Base-by-base conservation (phyloP, 805 yeast genomes). In the Yamadazyma philogaea region DNA sequence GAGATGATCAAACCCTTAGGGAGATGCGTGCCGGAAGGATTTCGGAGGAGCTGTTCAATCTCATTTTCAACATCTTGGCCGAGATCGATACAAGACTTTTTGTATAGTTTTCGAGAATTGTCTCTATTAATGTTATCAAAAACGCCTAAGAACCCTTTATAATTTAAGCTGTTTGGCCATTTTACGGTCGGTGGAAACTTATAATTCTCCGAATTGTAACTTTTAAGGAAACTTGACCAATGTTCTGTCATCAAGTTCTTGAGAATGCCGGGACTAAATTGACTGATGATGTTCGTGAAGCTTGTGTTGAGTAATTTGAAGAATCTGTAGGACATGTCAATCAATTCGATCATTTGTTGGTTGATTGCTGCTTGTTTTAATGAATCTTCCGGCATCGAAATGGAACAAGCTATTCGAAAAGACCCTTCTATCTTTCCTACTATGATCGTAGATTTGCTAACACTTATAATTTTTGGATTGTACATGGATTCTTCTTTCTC, bases 121-220 rank as follows among this genome's bases (percentile, higher is more conserved):
- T 34, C 34, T 33, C 18, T 21, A 20, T 35, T 21, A 8, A 35
- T 8, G 20, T 33, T 4, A 3, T 59, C 57, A 6, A 66, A 42
- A 34, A 64, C 49, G 2, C 68, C 70, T 21, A 69, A 50, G 30
- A 67, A 59, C 4, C 75, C 75, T 30, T 49, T 51, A 44, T 60
- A 59, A 47, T 68, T 68, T 30, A 66, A 43, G 16, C 54, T 46
- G 36, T 65, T 64, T 22, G 67, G 64, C 75, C 75, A 70, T 14
- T 41, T 43, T n/a, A 63, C 47, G 15, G 44, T 50, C 1, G 49
- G 54, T 33, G 56, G 64, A 45, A 47, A 48, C 40, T 34, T 50
- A 45, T 40, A 52, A 19, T 40, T 48, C 39, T 46, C 59, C 6
- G 36, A 27, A 44, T 68, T 66, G 43, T 54, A 65, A 30, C 45